Evolutionary conservation across 768 basidiomycete genomes (phyloP).

Genomic region (Tylopilus plumbeoviolaceoides): DNA sequence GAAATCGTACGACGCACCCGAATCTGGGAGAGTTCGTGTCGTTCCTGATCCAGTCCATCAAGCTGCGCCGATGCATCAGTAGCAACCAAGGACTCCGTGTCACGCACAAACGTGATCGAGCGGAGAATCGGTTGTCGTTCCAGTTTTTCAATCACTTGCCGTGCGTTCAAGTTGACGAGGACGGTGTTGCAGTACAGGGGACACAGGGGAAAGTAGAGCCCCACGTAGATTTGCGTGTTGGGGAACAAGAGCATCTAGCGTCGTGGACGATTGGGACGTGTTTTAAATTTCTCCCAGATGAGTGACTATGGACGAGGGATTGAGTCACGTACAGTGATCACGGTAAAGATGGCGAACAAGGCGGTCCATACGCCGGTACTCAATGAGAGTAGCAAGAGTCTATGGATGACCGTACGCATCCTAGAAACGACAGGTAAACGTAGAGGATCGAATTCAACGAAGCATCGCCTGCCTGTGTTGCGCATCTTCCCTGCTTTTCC

Average conservation of each 20-base stretch:
- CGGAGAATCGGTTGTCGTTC: conserved; percentile 1
- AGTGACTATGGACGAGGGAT: background rate
- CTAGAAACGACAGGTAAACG: background rate
- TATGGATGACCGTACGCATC: conserved; percentile 17
- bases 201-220: conserved; percentile 28
- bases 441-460: background rate
- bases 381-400: conserved; percentile 13
- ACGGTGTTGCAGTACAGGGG: conserved; percentile 32
- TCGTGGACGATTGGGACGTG: background rate
- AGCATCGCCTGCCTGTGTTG: conserved; percentile 3
- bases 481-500: conserved; percentile 17
- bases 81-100: background rate
- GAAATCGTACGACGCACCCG: background rate
- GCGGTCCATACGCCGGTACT: conserved; percentile 18
- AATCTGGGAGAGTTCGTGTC: background rate
- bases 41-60: background rate
- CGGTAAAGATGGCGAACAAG: conserved; percentile 9
- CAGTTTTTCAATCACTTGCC: conserved; percentile 16
- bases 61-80: background rate
- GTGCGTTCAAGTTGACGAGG: conserved; percentile 30
- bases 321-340: conserved; percentile 13
- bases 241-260: conserved; percentile 12
- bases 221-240: conserved; percentile 15
- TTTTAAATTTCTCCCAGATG: background rate
- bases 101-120: conserved; percentile 6